Conservation (phyloP, 768 basidiomycete genomes). For the Multifurca ochricompacta region DNA sequence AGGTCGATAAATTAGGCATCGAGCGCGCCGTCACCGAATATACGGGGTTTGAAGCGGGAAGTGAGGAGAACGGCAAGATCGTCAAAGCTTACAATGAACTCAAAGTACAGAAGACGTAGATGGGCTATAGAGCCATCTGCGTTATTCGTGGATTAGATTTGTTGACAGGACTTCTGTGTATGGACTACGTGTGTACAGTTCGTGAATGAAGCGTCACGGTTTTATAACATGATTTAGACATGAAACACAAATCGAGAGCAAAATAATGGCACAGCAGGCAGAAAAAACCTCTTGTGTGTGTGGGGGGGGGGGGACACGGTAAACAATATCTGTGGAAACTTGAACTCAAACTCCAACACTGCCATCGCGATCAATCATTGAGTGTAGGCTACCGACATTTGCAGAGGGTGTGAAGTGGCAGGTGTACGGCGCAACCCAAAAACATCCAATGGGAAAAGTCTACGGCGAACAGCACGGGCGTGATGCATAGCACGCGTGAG, state of each 20-base stretch:
- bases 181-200: no score
- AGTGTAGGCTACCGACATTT: not conserved
- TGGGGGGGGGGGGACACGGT: no score
- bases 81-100: slow-evolving; percentile 22
- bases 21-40: slow-evolving; percentile 26
- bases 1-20: slow-evolving; percentile 26
- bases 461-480: no score
- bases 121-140: not conserved
- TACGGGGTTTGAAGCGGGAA: slow-evolving; percentile 25
- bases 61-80: slow-evolving; percentile 22
- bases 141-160: no score
- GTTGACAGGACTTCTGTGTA: no score
- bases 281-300: no score
- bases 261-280: no score
- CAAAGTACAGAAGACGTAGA: slow-evolving; percentile 1
- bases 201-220: no score
- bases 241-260: no score
- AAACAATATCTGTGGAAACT: not conserved
- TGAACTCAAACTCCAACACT: not conserved
- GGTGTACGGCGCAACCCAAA: no score
- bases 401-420: not conserved
- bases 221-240: no score
- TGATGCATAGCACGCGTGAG: not conserved
- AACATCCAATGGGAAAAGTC: no score
- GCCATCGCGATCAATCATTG: not conserved